These are phyloP conservation scores for Pleurotus platypus DNA, from an alignment of 768 basidiomycete genomes.

Conservation along the genomic window DNA sequence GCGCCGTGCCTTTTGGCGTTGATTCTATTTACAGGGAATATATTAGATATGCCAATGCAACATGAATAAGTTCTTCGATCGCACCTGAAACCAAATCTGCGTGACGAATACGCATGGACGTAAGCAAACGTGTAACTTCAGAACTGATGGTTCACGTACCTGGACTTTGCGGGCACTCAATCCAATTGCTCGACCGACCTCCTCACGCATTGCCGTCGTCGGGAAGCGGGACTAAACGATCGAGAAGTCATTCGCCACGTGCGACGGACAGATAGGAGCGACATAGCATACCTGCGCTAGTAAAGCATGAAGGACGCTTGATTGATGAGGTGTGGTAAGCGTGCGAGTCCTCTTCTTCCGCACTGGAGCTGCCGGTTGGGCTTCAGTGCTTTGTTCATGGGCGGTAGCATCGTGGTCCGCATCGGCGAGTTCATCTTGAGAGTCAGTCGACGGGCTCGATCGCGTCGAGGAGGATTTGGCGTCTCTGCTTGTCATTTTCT, in stretches of 20 bases:
- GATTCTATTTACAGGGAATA: constrained; percentile 51
- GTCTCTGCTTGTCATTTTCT: constrained; percentile 18
- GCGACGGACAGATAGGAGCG: constrained; percentile 9
- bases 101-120: constrained; percentile 12
- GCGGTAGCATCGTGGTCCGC: constrained; percentile 46
- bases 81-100: constrained; percentile 90
- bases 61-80: constrained; percentile 17
- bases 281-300: constrained; percentile 74
- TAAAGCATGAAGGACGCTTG: constrained; percentile 81
- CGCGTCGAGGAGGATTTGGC: constrained; percentile 15
- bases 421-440: constrained; percentile 57
- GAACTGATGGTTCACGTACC: constrained; percentile 40
- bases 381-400: constrained; percentile 37
- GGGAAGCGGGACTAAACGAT: constrained; percentile 76
- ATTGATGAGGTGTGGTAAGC: constrained; percentile 84
- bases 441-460: constrained; percentile 44
- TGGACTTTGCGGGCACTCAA: constrained; percentile 88
- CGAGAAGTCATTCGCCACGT: constrained; percentile 9
- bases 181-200: constrained; percentile 84
- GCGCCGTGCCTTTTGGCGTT: constrained; percentile 82
- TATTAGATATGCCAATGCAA: constrained; percentile 11
- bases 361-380: constrained; percentile 38
- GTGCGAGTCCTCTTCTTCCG: constrained; percentile 85
- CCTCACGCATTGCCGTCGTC: constrained; percentile 82
- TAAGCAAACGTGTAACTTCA: constrained; percentile 12